Percentiles rank a stretch among this genome's conserved stretches.
Evolutionary conservation across 2,329 filamentous ascomycete genomes (phyloP).

Genomic region (Fusarium sp.): DNA sequence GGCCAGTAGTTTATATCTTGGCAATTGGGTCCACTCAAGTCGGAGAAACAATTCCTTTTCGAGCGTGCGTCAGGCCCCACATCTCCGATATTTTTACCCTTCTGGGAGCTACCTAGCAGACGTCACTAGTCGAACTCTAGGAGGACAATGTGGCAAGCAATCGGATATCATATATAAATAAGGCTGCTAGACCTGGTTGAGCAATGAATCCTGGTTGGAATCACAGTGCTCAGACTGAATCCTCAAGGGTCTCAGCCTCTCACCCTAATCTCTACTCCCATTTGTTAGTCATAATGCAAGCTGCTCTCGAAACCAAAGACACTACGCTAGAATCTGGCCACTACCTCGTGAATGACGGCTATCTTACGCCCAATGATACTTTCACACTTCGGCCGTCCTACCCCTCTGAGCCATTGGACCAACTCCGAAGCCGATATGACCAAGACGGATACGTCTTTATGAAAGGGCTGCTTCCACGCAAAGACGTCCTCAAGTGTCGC

Average conservation of each 20-base stretch:
- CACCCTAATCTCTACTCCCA: too few relatives aligned
- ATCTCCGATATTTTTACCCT: neutral
- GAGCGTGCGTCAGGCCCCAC: neutral
- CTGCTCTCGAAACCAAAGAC: neutral
- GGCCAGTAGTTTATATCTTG: neutral
- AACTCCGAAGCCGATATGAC: slow-evolving; percentile 56
- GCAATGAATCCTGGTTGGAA: too few relatives aligned
- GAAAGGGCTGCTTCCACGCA: slow-evolving; percentile 67
- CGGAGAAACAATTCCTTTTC: neutral
- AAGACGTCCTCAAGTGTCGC: slow-evolving; percentile 66
- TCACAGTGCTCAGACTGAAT: too few relatives aligned
- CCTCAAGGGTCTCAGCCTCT: too few relatives aligned
- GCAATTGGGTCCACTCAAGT: too few relatives aligned
- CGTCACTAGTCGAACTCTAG: neutral
- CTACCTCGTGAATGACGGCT: slow-evolving; percentile 48
- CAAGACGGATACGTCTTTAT: slow-evolving; percentile 68
- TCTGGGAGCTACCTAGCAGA: neutral
- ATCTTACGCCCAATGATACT: slow-evolving; percentile 61
- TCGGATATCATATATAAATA: too few relatives aligned
- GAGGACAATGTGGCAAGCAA: too few relatives aligned
- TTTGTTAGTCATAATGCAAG: too few relatives aligned
- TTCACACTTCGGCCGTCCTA: slow-evolving; percentile 54
- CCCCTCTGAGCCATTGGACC: slow-evolving; percentile 61
- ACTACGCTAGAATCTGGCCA: neutral
- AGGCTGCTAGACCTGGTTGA: too few relatives aligned